Percentiles rank a stretch among this genome's conserved stretches.
Evolutionary conservation across 345 rosid genomes (phyloP).

Genomic region (Populus deltoides): DNA sequence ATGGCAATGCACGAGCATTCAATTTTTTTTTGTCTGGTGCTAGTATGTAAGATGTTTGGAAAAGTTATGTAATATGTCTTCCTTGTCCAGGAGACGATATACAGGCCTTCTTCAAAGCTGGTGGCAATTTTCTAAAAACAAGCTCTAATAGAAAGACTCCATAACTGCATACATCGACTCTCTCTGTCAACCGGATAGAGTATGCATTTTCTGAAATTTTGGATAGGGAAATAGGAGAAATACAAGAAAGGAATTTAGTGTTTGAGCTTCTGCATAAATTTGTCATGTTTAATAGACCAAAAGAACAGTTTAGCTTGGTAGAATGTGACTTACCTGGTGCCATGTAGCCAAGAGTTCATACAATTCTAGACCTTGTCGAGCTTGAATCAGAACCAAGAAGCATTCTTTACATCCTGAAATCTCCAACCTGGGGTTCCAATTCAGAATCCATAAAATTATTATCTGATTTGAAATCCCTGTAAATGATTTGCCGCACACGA

Average conservation of each 20-base stretch:
- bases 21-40: not conserved
- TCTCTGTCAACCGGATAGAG: slow-evolving; percentile 31
- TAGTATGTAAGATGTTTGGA: not conserved
- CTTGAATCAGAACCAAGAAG: slow-evolving; percentile 19
- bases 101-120: slow-evolving; percentile 31
- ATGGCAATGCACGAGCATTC: not conserved
- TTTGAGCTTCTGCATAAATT: not conserved
- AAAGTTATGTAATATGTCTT: not conserved
- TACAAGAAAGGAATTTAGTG: not conserved
- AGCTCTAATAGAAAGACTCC: slow-evolving; percentile 40
- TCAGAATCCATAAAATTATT: slow-evolving; percentile 39
- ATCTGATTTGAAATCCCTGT: slow-evolving; percentile 37
- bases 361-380: slow-evolving; percentile 30
- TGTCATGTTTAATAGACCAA: not conserved
- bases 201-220: slow-evolving; percentile 35
- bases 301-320: not conserved
- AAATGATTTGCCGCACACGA: slow-evolving; percentile 41
- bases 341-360: slow-evolving; percentile 44
- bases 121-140: slow-evolving; percentile 35
- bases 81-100: slow-evolving; percentile 32
- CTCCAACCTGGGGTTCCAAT: slow-evolving; percentile 40
- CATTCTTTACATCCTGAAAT: slow-evolving; percentile 38
- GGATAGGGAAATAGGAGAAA: not conserved
- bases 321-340: slow-evolving; percentile 34
- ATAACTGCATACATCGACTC: slow-evolving; percentile 34